Evolutionary conservation across 164 flowering plant genomes (phyloP).

Genomic region (Berberis vulgaris): DNA sequence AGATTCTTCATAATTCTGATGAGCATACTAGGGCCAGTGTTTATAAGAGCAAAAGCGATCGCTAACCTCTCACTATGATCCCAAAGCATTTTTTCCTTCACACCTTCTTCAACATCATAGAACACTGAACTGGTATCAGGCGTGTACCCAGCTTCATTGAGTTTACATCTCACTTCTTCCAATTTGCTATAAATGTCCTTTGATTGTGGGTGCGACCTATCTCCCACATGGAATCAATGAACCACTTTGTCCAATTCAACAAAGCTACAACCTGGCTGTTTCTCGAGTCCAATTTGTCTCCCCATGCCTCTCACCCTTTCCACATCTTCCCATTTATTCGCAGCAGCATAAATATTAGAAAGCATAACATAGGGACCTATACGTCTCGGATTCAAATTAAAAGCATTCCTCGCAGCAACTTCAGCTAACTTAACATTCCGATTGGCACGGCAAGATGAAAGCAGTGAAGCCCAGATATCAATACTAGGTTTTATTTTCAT

Average conservation of each 20-base stretch:
- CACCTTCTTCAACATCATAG: constrained; percentile 31
- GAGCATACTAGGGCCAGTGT: constrained; percentile 18
- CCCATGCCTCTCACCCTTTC: constrained; percentile 30
- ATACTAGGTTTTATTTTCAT: constrained; percentile 27
- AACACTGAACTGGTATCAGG: constrained; percentile 34
- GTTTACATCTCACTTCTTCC: constrained; percentile 20
- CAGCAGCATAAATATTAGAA: constrained; percentile 33
- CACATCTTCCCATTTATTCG: constrained; percentile 39
- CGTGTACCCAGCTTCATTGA: constrained; percentile 28
- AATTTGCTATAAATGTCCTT: constrained; percentile 26
- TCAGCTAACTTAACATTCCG: constrained; percentile 32
- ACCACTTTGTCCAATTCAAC: constrained; percentile 28
- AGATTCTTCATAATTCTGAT: constrained; percentile 42
- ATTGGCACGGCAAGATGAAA: constrained; percentile 36
- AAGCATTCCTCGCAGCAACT: constrained; percentile 26
- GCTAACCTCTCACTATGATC: constrained; percentile 43
- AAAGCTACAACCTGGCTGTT: constrained; percentile 39
- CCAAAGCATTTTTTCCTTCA: constrained; percentile 39
- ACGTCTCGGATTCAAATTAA: constrained; percentile 24
- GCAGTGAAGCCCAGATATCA: constrained; percentile 42
- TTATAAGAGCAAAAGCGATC: constrained; percentile 35
- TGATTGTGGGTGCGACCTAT: constrained; percentile 29
- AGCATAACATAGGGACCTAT: constrained; percentile 31
- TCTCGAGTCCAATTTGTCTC: constrained; percentile 22
- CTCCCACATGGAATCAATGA: constrained; percentile 36